A percentile compares a stretch with the other conserved stretches of the same genome.
phyloP scores from a whole-genome alignment of 2,329 filamentous ascomycete genomes.

The Biscogniauxia marginata region DNA sequence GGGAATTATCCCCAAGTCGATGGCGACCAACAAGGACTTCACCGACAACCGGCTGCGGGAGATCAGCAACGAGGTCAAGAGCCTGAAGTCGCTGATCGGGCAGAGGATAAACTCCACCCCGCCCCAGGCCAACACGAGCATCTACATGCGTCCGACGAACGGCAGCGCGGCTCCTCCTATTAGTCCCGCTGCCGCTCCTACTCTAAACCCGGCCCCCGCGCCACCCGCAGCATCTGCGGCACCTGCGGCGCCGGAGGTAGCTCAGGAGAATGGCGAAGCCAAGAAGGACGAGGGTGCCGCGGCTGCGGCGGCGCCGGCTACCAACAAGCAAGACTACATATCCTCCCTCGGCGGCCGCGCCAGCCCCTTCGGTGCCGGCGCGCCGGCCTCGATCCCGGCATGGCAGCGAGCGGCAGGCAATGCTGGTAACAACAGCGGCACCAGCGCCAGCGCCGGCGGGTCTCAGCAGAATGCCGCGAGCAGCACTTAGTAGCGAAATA shows the following conservation, averaged over 20 bases:
- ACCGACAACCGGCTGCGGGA: slow-evolving; percentile 81
- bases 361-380: slow-evolving; percentile 51
- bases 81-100: slow-evolving; percentile 81
- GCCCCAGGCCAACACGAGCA: slow-evolving; percentile 9
- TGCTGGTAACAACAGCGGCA: too few species aligned
- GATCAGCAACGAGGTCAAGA: slow-evolving; percentile 83
- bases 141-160: slow-evolving; percentile 16
- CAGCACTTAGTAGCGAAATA: slow-evolving; percentile 17
- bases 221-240: slow-evolving; percentile 18
- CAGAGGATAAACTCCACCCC: slow-evolving; percentile 52
- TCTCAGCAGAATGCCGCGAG: slow-evolving; percentile 24
- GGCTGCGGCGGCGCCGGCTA: slow-evolving; percentile 14
- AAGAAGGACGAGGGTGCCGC: not conserved
- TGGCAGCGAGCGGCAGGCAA: slow-evolving; percentile 75
- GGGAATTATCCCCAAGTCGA: slow-evolving; percentile 81
- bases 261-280: slow-evolving; percentile 6
- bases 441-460: slow-evolving; percentile 9
- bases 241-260: slow-evolving; percentile 11
- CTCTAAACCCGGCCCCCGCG: slow-evolving; percentile 4
- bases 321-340: slow-evolving; percentile 31
- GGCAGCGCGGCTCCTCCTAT: slow-evolving; percentile 15
- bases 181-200: slow-evolving; percentile 15
- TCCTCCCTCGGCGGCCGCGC: slow-evolving; percentile 38
- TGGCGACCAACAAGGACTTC: slow-evolving; percentile 82
- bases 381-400: slow-evolving; percentile 68